Evolutionary conservation across 169 alveolate species (phyloP), one percentile per base, ranked within the genome.

Genomic region (Eimeria necatrix): DNA sequence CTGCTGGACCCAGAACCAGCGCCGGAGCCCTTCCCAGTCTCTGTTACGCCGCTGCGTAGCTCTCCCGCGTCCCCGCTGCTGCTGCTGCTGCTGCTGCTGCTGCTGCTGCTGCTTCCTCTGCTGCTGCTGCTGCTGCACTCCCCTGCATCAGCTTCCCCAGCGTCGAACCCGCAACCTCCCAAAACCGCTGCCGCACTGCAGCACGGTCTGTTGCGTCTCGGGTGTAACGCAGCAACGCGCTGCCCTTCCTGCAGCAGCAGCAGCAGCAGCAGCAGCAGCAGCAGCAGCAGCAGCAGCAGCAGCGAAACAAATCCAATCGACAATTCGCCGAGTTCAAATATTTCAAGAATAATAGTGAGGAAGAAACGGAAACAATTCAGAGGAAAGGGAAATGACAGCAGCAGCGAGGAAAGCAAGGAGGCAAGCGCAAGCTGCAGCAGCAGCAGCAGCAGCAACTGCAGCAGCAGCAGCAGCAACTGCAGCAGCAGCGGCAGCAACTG

Each of bases 371-470:
- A 16, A 9, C n/a, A 10, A 9, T 56, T 16, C 16, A 9, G 68
- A 10, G 68, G n/a, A 16, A 9, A 16, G 68, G n/a, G 68, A 10
- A 16, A 9, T 56, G 68, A 10, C 68, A 16, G n/a, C 99, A 26
- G 98, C 98, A 12, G 98, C 96, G 91, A 99, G 99, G 99, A 99
- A 98, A 95, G 98, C 99, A 90, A 98, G 96, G 60, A 98, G 98
- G 68, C 99, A 97, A 97, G n/a, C n/a, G n/a, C n/a, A n/a, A n/a
- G n/a, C n/a, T n/a, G n/a, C n/a, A n/a, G n/a, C n/a, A n/a, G n/a
- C n/a, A n/a, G n/a, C n/a, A n/a, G n/a, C n/a, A n/a, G n/a, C n/a
- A n/a, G n/a, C n/a, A n/a, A n/a, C n/a, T n/a, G n/a, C n/a, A n/a
- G n/a, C n/a, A n/a, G n/a, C n/a, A n/a, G n/a, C n/a, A n/a, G n/a